Evolutionary conservation across 805 yeast species (phyloP).

Genomic region (Candida xyloterini): DNA sequence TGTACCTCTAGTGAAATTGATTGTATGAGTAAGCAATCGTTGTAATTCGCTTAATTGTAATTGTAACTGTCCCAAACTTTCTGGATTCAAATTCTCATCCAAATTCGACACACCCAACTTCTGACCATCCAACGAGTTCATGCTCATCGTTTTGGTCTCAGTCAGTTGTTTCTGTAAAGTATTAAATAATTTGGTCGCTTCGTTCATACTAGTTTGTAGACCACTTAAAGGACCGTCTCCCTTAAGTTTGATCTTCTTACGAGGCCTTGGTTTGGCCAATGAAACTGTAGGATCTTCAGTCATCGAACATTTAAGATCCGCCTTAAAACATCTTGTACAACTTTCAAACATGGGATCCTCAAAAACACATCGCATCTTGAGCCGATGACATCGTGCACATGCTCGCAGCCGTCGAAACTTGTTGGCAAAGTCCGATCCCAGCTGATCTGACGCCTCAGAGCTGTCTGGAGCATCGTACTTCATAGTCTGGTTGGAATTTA

Average conservation of each 20-base stretch:
- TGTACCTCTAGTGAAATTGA: slow-evolving; percentile 15
- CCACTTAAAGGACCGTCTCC: slow-evolving; percentile 28
- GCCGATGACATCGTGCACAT: slow-evolving; percentile 54
- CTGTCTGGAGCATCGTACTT: slow-evolving; percentile 1
- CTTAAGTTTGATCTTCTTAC: slow-evolving; percentile 29
- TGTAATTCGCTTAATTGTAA: slow-evolving; percentile 33
- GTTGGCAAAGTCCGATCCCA: slow-evolving; percentile 35
- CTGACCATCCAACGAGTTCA: slow-evolving; percentile 10
- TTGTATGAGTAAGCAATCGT: slow-evolving; percentile 28
- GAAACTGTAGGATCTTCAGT: slow-evolving; percentile 50
- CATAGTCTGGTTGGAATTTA: not conserved
- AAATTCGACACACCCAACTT: slow-evolving; percentile 10
- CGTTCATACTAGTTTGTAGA: slow-evolving; percentile 28
- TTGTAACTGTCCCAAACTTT: slow-evolving; percentile 26
- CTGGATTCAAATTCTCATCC: slow-evolving; percentile 22
- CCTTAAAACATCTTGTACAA: slow-evolving; percentile 45
- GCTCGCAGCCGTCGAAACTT: slow-evolving; percentile 48
- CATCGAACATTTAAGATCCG: slow-evolving; percentile 45
- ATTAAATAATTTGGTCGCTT: slow-evolving; percentile 24
- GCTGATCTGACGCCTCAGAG: not conserved
- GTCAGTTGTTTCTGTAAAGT: slow-evolving; percentile 22
- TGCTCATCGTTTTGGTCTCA: slow-evolving; percentile 11
- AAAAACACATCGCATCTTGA: slow-evolving; percentile 51
- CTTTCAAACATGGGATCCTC: slow-evolving; percentile 42
- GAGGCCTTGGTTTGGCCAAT: slow-evolving; percentile 36